These are phyloP conservation scores for Neonectria faginata DNA, from an alignment of 2,329 filamentous ascomycete species.

Conservation along the genomic window DNA sequence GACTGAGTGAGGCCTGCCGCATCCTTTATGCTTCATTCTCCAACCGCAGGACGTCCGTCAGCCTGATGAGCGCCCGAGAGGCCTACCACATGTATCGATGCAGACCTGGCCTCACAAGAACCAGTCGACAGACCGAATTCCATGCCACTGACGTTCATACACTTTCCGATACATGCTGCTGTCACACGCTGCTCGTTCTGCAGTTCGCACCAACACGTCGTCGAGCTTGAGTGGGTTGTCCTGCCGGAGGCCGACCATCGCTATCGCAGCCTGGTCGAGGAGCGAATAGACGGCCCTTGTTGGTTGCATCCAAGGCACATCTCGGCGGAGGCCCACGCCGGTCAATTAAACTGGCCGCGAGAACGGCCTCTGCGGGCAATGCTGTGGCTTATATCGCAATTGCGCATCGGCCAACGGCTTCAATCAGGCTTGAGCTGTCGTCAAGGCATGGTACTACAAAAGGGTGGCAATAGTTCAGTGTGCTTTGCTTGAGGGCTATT, in stretches of 20 bases:
- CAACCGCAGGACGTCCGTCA: not conserved
- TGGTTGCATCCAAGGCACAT: slow-evolving; percentile 11
- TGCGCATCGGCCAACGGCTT: not conserved
- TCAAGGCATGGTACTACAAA: not conserved
- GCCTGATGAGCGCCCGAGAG: not conserved
- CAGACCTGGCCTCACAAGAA: not conserved
- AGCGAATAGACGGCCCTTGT: slow-evolving; percentile 26
- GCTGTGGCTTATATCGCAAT: slow-evolving; percentile 12
- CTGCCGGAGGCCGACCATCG: slow-evolving; percentile 40
- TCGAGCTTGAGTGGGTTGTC: slow-evolving; percentile 2
- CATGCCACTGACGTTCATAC: slow-evolving; percentile 9
- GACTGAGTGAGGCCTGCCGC: not conserved
- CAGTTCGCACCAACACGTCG: slow-evolving; percentile 25
- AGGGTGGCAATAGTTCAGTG: too few species aligned
- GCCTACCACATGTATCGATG: not conserved
- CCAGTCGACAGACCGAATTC: not conserved
- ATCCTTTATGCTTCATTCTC: not conserved
- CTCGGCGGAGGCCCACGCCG: slow-evolving; percentile 10
- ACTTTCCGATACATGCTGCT: slow-evolving; percentile 17
- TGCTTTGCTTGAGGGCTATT: not conserved
- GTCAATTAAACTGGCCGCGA: not conserved
- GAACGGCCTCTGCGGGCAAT: slow-evolving; percentile 2
- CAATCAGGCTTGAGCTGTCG: not conserved
- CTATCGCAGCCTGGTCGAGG: slow-evolving; percentile 20
- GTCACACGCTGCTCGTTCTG: slow-evolving; percentile 12